These are phyloP conservation scores for Knoxdaviesia proteae DNA, from an alignment of 2,329 filamentous ascomycete species.

Conservation along the genomic window DNA sequence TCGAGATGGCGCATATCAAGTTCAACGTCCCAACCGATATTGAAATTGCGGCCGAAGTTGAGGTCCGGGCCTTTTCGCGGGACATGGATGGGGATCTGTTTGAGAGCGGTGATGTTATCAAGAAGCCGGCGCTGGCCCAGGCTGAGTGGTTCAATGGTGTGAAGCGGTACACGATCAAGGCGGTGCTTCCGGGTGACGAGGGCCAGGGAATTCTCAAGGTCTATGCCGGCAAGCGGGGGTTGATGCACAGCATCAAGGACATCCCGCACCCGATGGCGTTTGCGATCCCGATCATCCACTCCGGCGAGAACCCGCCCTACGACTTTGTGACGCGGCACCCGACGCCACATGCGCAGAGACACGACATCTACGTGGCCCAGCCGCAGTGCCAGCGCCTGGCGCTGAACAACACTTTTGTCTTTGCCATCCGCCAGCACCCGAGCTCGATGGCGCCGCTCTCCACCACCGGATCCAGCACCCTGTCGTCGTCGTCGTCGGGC, in stretches of 20 bases:
- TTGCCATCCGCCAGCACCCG: constrained; percentile 83
- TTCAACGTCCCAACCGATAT: constrained; percentile 76
- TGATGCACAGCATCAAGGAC: constrained; percentile 95
- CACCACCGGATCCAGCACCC: neutral
- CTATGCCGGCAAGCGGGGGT: constrained; percentile 79
- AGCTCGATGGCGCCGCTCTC: constrained; percentile 21
- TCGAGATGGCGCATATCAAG: constrained; percentile 83
- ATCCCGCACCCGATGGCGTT: constrained; percentile 85
- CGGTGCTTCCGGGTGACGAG: constrained; percentile 75
- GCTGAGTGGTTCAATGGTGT: constrained; percentile 74
- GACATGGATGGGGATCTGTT: constrained; percentile 84
- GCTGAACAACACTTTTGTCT: constrained; percentile 94
- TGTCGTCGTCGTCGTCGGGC: constrained; percentile 10
- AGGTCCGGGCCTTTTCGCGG: constrained; percentile 57
- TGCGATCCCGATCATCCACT: constrained; percentile 73
- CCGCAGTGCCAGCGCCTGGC: constrained; percentile 79
- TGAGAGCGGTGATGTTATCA: constrained; percentile 71
- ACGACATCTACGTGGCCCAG: constrained; percentile 92
- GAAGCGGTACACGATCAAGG: constrained; percentile 89
- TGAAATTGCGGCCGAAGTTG: constrained; percentile 81
- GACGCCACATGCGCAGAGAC: constrained; percentile 88
- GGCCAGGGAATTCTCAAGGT: constrained; percentile 73
- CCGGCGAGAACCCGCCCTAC: constrained; percentile 80
- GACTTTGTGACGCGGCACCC: constrained; percentile 86
- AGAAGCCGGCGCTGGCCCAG: constrained; percentile 73